These are phyloP conservation scores for Helminthosporium solani DNA, from an alignment of 2,329 filamentous ascomycete species.

Conservation along the genomic window DNA sequence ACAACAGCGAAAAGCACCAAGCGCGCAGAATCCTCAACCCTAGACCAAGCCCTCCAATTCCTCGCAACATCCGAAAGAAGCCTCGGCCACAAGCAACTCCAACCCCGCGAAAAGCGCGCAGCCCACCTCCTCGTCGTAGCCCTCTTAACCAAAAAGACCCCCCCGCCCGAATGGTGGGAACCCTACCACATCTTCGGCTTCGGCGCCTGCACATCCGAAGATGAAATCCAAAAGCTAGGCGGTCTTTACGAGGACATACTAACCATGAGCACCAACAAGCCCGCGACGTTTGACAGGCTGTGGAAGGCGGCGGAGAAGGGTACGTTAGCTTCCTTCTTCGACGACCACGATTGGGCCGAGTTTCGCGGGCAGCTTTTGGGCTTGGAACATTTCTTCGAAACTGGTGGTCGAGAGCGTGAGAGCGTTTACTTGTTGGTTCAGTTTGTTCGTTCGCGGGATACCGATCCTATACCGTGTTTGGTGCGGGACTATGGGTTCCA, in stretches of 20 bases:
- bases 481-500: slow-evolving; percentile 7
- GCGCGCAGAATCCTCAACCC: no score
- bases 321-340: slow-evolving; percentile 9
- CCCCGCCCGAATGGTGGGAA: neutral
- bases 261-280: neutral
- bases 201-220: slow-evolving; percentile 1
- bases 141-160: neutral
- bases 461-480: neutral
- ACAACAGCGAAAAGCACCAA: neutral
- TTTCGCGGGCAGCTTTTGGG: neutral
- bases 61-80: slow-evolving; percentile 1
- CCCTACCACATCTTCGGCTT: slow-evolving; percentile 24
- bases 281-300: slow-evolving; percentile 9
- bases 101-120: slow-evolving; percentile 8
- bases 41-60: neutral
- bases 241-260: slow-evolving; percentile 15
- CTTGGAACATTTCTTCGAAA: neutral
- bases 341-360: neutral
- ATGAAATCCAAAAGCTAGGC: slow-evolving; percentile 8
- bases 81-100: neutral
- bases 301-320: slow-evolving; percentile 9
- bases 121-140: slow-evolving; percentile 2
- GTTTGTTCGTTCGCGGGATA: neutral
- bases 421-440: neutral
- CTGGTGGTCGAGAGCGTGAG: neutral